These are phyloP conservation scores for Kuraishia cidri DNA, from an alignment of 805 yeast genomes.

Conservation along the genomic window DNA sequence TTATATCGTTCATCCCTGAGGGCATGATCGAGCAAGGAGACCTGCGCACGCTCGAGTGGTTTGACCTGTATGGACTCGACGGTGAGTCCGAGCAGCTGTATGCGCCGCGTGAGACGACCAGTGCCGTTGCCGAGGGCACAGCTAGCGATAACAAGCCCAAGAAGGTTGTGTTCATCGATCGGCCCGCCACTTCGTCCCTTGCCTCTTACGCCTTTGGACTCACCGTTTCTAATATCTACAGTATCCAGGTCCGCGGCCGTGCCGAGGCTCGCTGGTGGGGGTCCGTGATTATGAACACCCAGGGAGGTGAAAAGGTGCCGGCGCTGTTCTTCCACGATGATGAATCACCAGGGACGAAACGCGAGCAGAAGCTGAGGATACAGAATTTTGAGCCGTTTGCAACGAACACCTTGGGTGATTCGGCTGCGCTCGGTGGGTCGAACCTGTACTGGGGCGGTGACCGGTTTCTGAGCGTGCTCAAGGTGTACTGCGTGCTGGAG, in stretches of 20 bases:
- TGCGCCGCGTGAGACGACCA: conserved; percentile 31
- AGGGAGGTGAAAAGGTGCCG: conserved; percentile 61
- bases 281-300: conserved; percentile 66
- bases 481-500: conserved; percentile 50
- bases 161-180: conserved; percentile 26
- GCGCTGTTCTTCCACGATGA: conserved; percentile 90
- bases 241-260: conserved; percentile 79
- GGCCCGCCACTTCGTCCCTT: conserved; percentile 43
- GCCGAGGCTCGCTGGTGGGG: conserved; percentile 82
- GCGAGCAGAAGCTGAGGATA: conserved; percentile 49
- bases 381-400: conserved; percentile 71
- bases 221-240: conserved; percentile 52
- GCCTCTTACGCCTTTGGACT: conserved; percentile 64
- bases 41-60: conserved; percentile 21
- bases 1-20: conserved; percentile 67
- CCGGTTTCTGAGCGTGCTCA: conserved; percentile 53
- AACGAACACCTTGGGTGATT: conserved; percentile 15
- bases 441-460: conserved; percentile 86
- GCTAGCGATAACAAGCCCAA: conserved; percentile 4
- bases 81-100: too few species aligned
- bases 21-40: conserved; percentile 22
- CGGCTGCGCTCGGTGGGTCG: conserved; percentile 5
- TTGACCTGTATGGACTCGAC: conserved; percentile 26
- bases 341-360: conserved; percentile 65
- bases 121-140: conserved; percentile 11